Evolutionary conservation across 1,284 basidiomycete genomes (phyloP).

Genomic region (Boletus smithii): DNA sequence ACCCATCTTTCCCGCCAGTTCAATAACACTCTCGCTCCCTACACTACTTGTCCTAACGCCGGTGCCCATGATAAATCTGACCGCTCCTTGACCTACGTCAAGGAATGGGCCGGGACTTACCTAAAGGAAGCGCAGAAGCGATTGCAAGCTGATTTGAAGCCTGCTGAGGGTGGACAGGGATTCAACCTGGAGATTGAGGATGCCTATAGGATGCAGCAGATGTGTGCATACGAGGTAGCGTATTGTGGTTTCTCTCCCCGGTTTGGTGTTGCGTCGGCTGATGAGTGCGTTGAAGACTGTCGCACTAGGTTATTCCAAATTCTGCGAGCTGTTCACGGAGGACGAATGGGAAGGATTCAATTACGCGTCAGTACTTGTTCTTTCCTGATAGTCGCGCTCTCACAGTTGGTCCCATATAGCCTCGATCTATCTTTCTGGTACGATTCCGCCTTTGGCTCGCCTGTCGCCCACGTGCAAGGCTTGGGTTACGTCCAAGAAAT

Average conservation of each 20-base stretch:
- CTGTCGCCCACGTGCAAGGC: slow-evolving; percentile 73
- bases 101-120: slow-evolving; percentile 68
- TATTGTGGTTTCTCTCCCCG: neutral
- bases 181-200: slow-evolving; percentile 70
- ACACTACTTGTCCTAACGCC: slow-evolving; percentile 52
- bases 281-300: slow-evolving; percentile 58
- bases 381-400: neutral
- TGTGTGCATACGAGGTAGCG: slow-evolving; percentile 82
- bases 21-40: slow-evolving; percentile 32
- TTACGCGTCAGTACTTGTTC: slow-evolving; percentile 56
- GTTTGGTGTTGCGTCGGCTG: neutral
- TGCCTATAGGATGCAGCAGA: slow-evolving; percentile 68
- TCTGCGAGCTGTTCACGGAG: slow-evolving; percentile 86
- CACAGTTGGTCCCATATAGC: neutral
- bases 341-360: slow-evolving; percentile 90
- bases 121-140: slow-evolving; percentile 63
- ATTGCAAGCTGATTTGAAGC: slow-evolving; percentile 45
- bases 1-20: slow-evolving; percentile 17
- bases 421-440: slow-evolving; percentile 48
- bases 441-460: slow-evolving; percentile 76
- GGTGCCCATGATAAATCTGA: slow-evolving; percentile 45
- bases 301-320: slow-evolving; percentile 84
- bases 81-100: slow-evolving; percentile 55
- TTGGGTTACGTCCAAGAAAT: slow-evolving; percentile 84
- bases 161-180: slow-evolving; percentile 51